Evolutionary conservation across 176 grass and related monocot species (phyloP).

Genomic region (Saccharum officinarum): DNA sequence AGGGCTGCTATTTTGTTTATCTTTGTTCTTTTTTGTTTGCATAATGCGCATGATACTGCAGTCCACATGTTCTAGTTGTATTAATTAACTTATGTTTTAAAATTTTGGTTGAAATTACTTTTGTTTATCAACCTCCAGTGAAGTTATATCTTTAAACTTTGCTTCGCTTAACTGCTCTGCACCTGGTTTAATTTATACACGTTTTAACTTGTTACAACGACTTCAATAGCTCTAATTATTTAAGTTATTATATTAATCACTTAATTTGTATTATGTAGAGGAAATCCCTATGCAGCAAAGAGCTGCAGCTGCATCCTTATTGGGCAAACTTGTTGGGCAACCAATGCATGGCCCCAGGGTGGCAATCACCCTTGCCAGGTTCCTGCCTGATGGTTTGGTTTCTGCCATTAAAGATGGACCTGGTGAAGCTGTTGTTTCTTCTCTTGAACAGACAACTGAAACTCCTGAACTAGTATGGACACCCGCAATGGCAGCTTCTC

Average conservation of each 20-base stretch:
- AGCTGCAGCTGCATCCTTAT: constrained; percentile 87
- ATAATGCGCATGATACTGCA: constrained; percentile 19
- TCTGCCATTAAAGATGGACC: constrained; percentile 93
- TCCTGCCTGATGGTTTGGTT: constrained; percentile 95
- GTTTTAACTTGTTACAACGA: constrained; percentile 10
- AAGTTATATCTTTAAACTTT: constrained; percentile 9
- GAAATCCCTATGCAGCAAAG: constrained; percentile 95
- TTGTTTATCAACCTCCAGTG: neutral
- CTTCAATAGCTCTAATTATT: constrained; percentile 18
- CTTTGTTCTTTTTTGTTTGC: neutral
- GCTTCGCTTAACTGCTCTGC: neutral
- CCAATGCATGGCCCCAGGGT: constrained; percentile 99
- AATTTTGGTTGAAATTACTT: constrained; percentile 22
- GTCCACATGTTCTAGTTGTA: neutral
- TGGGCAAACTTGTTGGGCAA: constrained; percentile 91
- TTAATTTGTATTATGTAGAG: constrained; percentile 56
- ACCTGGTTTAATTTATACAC: constrained; percentile 14
- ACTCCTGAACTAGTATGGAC: constrained; percentile 99
- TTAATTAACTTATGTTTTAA: constrained; percentile 10
- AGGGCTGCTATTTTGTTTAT: neutral
- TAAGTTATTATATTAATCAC: constrained; percentile 27
- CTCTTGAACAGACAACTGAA: constrained; percentile 95
- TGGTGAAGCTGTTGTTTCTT: constrained; percentile 86
- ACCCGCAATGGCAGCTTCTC: constrained; percentile 95
- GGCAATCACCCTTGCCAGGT: constrained; percentile 86